Evolutionary conservation across 768 basidiomycete genomes (phyloP), one percentile per base, ranked within the genome.

Genomic region (Pulveroboletus sp.): DNA sequence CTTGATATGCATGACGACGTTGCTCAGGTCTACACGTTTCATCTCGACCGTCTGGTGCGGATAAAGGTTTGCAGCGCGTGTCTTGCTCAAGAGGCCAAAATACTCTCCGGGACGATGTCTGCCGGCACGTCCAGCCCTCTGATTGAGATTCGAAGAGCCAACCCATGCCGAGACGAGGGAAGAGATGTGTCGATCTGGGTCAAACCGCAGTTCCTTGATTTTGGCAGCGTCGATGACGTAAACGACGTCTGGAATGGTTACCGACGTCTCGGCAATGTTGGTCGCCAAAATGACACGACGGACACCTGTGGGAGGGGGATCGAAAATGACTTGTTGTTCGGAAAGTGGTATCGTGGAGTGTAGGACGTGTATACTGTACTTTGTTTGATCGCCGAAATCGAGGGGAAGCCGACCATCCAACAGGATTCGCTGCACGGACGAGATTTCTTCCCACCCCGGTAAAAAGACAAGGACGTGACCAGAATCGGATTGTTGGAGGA

Each of bases 1-100:
- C 62, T 95, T 96, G 67, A 97, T 81, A 63, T 93, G 93, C 93
- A 97, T 97, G 14, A 95, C 91, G 40, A 94, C 86, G 61, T 93
- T 92, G 59, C 83, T 89, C 57, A 95, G 65, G 67, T 93, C 92
- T 12, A 86, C 81, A 29, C 93, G 79, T 64, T 91, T 91, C 93
- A 97, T 97, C 73, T 96, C 94, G 31, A 96, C 94, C 2, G 84
- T 84, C 65, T 93, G 92, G 62, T 95, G 85, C 23, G 88, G 78
- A 44, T 81, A 76, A 40, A 97, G 74, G 11, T 72, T 68, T 14
- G 71, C 71, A 3, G 84, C 79, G 45, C 85, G 82, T 13, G 71
- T 68, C 49, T 76, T 76, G 42, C 89, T 78, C 24, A 96, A 67
- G 41, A 97, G 78, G 31, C 92, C 91, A 63, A 78, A 96, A 69